Conservation (phyloP, 192 early-diverging fungal species). For the Linnemannia hyalina region DNA sequence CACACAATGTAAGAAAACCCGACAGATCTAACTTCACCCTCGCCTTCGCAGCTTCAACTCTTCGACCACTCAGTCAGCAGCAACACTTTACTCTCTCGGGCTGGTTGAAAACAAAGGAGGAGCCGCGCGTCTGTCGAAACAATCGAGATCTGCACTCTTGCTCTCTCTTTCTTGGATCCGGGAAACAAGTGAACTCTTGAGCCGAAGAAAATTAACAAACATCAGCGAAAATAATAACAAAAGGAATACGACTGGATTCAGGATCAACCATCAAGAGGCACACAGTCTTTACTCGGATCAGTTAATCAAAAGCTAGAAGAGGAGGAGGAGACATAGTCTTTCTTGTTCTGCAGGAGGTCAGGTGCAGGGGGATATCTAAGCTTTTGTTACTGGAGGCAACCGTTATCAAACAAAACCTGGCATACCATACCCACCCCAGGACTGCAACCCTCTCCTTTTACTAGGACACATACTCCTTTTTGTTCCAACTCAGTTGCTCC, state of each 20-base stretch:
- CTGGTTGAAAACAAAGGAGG: neutral
- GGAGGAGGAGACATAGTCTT: neutral
- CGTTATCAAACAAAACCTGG: no score
- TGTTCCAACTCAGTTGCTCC: neutral
- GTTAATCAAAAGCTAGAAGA: neutral
- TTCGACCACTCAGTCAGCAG: no score
- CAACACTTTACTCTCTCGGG: neutral
- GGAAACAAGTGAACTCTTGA: neutral
- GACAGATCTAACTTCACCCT: neutral
- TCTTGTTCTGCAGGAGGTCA: neutral
- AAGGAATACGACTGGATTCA: neutral
- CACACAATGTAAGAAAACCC: slow-evolving; percentile 5
- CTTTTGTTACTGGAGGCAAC: no score
- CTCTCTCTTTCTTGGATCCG: neutral
- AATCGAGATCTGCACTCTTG: neutral
- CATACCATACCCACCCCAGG: no score
- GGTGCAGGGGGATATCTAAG: neutral
- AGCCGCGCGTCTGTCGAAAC: neutral
- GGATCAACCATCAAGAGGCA: neutral
- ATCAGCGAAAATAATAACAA: neutral
- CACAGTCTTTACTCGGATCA: neutral
- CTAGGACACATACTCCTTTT: no score
- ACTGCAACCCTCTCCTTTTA: no score
- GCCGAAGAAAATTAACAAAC: neutral
- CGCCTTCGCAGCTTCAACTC: neutral